Percentiles rank a stretch among this genome's conserved stretches.
These are phyloP conservation scores for Aspergillus sp. DNA, from an alignment of 2,329 filamentous ascomycete species.

Conservation along the genomic window DNA sequence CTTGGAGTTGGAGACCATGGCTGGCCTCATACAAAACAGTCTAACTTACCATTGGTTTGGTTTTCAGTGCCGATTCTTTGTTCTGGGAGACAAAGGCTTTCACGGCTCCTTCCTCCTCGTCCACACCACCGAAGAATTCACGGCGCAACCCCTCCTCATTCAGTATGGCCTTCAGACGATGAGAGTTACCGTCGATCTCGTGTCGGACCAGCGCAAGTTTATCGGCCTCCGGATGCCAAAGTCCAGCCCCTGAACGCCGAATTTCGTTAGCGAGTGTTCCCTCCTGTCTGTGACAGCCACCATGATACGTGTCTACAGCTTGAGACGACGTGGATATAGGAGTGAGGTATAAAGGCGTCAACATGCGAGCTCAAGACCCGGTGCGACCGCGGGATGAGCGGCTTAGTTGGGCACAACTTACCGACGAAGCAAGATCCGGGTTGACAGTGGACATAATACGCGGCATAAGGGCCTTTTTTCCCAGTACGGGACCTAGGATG, in stretches of 20 bases:
- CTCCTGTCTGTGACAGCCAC: not conserved
- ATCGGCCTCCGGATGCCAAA: slow-evolving; percentile 73
- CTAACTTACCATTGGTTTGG: slow-evolving; percentile 70
- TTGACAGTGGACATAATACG: slow-evolving; percentile 83
- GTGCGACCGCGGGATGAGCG: not conserved
- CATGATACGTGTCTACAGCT: not conserved
- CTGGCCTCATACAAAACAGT: not conserved
- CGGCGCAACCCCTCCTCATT: slow-evolving; percentile 59
- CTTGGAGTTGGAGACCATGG: not conserved
- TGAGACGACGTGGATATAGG: not conserved
- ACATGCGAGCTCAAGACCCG: not conserved
- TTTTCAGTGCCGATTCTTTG: slow-evolving; percentile 74
- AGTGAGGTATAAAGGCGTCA: too few species aligned
- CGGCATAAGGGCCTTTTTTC: slow-evolving; percentile 80
- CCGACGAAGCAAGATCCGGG: slow-evolving; percentile 70
- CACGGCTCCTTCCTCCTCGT: slow-evolving; percentile 59
- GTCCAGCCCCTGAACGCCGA: slow-evolving; percentile 62
- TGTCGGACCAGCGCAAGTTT: slow-evolving; percentile 66
- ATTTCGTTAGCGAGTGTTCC: slow-evolving; percentile 8
- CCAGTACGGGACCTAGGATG: slow-evolving; percentile 70
- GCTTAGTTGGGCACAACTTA: slow-evolving; percentile 39
- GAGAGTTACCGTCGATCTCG: slow-evolving; percentile 71
- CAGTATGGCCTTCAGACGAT: slow-evolving; percentile 66
- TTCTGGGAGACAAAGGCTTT: slow-evolving; percentile 71
- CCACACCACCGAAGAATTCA: slow-evolving; percentile 61